Percentiles rank a stretch among this genome's conserved stretches.
These are phyloP conservation scores for Leishmania aethiopica DNA, from an alignment of 208 protist species.

Conservation along the genomic window DNA sequence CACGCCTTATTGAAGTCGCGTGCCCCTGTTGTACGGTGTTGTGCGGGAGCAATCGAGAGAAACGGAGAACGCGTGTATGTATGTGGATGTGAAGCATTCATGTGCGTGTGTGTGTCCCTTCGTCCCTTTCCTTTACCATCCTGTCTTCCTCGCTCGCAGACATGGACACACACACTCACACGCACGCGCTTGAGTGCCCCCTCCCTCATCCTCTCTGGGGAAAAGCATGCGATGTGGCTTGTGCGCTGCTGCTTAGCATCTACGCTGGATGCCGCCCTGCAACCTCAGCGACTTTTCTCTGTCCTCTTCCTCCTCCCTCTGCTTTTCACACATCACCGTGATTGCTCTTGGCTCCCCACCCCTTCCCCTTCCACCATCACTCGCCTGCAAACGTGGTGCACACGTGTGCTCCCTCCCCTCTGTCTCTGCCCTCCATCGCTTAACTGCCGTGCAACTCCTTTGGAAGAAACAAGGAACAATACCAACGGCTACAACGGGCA, in stretches of 20 bases:
- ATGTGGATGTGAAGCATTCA: not conserved
- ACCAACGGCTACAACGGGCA: not conserved
- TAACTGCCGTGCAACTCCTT: not conserved
- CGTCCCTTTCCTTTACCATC: not conserved
- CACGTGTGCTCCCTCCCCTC: not conserved
- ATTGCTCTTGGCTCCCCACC: not conserved
- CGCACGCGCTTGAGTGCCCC: not conserved
- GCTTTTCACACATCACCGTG: not conserved
- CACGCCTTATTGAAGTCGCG: not conserved
- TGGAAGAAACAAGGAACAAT: not conserved
- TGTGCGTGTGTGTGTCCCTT: slow-evolving; percentile 9
- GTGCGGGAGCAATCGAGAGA: not conserved
- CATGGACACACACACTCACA: slow-evolving; percentile 5
- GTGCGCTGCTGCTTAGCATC: not conserved
- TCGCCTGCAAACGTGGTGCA: not conserved
- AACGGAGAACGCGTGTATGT: not conserved
- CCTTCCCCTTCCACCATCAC: not conserved
- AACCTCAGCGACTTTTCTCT: not conserved
- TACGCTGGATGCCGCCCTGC: not conserved
- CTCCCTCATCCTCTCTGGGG: not conserved
- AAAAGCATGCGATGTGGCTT: not conserved
- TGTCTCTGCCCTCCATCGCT: not conserved
- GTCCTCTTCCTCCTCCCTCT: slow-evolving; percentile 2
- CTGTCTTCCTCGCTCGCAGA: not conserved
- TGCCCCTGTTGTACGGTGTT: not conserved